Base-by-base conservation (phyloP, 345 rosid species). In the Citrus sp. region DNA sequence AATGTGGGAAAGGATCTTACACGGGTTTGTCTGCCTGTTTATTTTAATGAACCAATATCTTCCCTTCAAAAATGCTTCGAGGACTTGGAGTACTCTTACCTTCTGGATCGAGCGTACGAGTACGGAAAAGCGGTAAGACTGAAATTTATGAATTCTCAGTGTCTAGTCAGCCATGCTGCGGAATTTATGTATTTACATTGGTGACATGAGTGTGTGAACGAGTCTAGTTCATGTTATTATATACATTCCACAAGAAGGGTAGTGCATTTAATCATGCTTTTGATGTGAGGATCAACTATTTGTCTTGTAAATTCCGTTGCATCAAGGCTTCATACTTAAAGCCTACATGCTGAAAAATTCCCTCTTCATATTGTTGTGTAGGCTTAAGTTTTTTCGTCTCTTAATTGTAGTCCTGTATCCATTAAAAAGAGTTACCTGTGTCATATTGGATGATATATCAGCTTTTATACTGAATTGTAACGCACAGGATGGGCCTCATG, bases 51-150 rank as follows among this genome's bases (percentile, higher is more conserved):
- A 80, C 99, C 99, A 28, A 90, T 94, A 80, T 96, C 99, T 63
- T 92, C 99, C 73, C 99, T 96, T 81, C 99, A 96, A 81, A 96
- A 94, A 68, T 96, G 98, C 76, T 96, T 90, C 18, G 99, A 96
- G 88, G 99, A 96, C 81, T 84, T 96, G 75, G 99, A 96, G 86
- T 96, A 96, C 81, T 94, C 99, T 6, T 84, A 90, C 86, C 98
- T 96, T 80, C 81, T 96, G 79, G 99, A 96, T 74, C 87, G 79
- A 85, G 98, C 99, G 64, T 94, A 92, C 30, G 87, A 89, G 80
- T 77, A 81, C 78, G 99, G 99, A 79, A 91, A 90, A 91, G 88
- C 82, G 80, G 99, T 96, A 89, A 74, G 94, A 61, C 84, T 73
- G 63, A 40, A 49, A 73, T 64, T 38, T 13, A 21, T 59, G 10